phyloP scores from a whole-genome alignment of 2,329 filamentous ascomycete species.

The Fusarium oxysporum region DNA sequence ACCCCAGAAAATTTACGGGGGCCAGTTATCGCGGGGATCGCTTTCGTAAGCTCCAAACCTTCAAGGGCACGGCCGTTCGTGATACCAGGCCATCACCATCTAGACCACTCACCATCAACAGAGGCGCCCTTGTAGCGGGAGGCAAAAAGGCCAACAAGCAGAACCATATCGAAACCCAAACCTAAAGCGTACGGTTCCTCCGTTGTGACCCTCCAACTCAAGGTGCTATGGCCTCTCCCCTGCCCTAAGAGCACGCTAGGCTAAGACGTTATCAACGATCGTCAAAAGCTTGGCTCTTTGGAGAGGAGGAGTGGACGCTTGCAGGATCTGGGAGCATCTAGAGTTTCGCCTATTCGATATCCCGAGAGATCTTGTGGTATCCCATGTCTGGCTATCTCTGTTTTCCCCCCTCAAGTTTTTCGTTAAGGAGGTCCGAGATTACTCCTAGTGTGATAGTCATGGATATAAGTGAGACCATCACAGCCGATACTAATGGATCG shows the following conservation, averaged over 20 bases:
- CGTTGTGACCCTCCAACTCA: neutral
- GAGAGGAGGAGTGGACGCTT: slow-evolving; percentile 25
- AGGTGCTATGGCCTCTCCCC: neutral
- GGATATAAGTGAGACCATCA: slow-evolving; percentile 11
- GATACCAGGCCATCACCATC: neutral
- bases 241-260: slow-evolving; percentile 8
- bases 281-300: slow-evolving; percentile 7
- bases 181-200: slow-evolving; percentile 21
- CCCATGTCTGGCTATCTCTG: slow-evolving; percentile 4
- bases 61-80: slow-evolving; percentile 5
- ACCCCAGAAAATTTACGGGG: slow-evolving; percentile 17
- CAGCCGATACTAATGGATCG: neutral
- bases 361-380: slow-evolving; percentile 22
- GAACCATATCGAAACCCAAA: slow-evolving; percentile 15
- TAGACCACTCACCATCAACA: slow-evolving; percentile 12
- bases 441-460: slow-evolving; percentile 17
- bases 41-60: slow-evolving; percentile 32
- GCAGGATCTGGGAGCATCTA: slow-evolving; percentile 37
- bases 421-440: slow-evolving; percentile 16
- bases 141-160: slow-evolving; percentile 35
- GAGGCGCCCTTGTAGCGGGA: slow-evolving; percentile 13
- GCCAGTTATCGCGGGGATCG: slow-evolving; percentile 25
- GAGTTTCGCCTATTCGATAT: slow-evolving; percentile 35
- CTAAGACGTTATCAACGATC: slow-evolving; percentile 27
- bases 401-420: neutral